Base-by-base conservation (phyloP, 352 stramenopile species). In the Blastocystis sp. region DNA sequence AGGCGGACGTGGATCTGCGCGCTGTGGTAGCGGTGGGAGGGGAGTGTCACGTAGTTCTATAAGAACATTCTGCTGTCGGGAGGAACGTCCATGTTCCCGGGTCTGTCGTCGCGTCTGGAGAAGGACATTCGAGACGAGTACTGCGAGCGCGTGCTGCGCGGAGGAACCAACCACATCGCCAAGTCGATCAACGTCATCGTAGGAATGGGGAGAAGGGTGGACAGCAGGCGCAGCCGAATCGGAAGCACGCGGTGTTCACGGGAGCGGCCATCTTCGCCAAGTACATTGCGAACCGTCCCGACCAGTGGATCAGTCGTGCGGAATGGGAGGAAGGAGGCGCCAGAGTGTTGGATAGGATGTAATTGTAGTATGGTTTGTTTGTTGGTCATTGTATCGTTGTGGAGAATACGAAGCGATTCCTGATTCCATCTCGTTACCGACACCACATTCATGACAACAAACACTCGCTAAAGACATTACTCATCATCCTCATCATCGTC, bases 401-500 rank as follows among this genome's bases (percentile, higher is more conserved):
- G n/a, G n/a, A n/a, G n/a, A n/a, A n/a, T n/a, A n/a, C n/a, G n/a
- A n/a, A n/a, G n/a, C n/a, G n/a, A n/a, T 54, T 54, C 46, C 46
- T 21, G 21, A 11, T 54, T 11, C 21, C 21, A 11, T 54, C 9
- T 54, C 9, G 21, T 21, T 54, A 21, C 9, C 21, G 46, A 54
- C 21, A 54, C 21, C 21, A 21, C 46, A 21, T 21, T 11, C 2
- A 44, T 40, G 53, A 32, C 38, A 78, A 78, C 42, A n/a, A 24
- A 54, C n/a, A 27, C 8, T 24, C 67, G 27, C 29, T 46, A 69
- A 40, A 69, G 4, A 24, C 4, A 77, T 56, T 84, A 84, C 32
- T 91, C 91, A 87, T 93, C 91, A 73, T 98, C 95, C 87, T 99
- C 96, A 38, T 94, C 94, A 51, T 94, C 95, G 88, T 99, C 96